Percentiles rank a stretch among this genome's conserved stretches.
Evolutionary conservation across 163 green algal genomes (phyloP).

Genomic region (Prototheca wickerhamii): DNA sequence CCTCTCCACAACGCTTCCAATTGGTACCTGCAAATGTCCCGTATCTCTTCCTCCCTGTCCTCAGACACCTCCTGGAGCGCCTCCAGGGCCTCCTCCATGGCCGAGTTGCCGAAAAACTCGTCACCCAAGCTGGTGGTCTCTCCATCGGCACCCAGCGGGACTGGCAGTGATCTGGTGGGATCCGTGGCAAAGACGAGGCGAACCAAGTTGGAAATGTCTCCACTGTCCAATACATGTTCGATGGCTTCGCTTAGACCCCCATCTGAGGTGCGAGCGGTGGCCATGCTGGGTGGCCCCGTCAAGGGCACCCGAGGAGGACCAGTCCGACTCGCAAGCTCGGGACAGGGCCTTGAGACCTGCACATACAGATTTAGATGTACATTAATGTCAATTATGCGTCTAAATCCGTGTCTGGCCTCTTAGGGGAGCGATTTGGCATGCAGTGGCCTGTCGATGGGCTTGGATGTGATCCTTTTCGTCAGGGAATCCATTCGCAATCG

Average conservation of each 20-base stretch:
- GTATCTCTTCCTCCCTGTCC: constrained; percentile 24
- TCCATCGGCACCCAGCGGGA: background rate
- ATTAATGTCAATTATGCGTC: background rate
- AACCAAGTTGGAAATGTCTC: constrained; percentile 1
- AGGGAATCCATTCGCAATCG: no score
- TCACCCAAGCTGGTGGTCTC: constrained; percentile 4
- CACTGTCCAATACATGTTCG: background rate
- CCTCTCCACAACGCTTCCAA: background rate
- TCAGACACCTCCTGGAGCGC: constrained; percentile 16
- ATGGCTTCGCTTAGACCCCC: background rate
- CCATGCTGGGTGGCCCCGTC: no score
- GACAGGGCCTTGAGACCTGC: background rate
- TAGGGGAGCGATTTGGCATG: no score
- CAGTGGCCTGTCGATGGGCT: no score
- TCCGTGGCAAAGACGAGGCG: constrained; percentile 16
- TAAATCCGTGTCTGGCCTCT: no score
- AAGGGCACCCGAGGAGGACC: no score
- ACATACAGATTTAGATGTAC: background rate
- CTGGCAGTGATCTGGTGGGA: background rate
- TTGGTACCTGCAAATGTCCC: constrained; percentile 21
- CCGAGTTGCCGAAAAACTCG: background rate
- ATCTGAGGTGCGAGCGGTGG: no score
- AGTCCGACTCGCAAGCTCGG: background rate
- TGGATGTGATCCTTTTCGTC: no score
- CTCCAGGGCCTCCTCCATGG: constrained; percentile 8